Evolutionary conservation across 2,329 filamentous ascomycete genomes (phyloP).

Genomic region (Chaetomium olivaceum): DNA sequence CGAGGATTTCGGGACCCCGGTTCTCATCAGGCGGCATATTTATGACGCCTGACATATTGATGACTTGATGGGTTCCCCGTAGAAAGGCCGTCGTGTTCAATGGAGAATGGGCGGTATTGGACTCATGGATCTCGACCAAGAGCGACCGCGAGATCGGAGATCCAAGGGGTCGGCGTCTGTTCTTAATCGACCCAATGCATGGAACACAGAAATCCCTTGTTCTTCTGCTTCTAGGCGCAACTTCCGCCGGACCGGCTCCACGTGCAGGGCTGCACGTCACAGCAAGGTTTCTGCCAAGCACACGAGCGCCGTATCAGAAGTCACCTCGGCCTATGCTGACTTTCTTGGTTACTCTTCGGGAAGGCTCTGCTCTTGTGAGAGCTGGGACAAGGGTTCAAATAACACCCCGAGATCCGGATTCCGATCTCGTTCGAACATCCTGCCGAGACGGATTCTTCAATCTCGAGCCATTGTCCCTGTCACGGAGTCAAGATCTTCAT

Average conservation of each 20-base stretch:
- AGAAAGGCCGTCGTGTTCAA: neutral
- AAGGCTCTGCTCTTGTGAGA: neutral
- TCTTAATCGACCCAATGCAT: neutral
- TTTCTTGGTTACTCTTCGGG: neutral
- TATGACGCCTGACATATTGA: conserved; percentile 24
- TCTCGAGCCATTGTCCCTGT: neutral
- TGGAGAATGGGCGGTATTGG: neutral
- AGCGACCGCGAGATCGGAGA: neutral
- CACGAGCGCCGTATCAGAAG: neutral
- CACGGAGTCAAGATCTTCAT: neutral
- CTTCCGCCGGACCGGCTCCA: neutral
- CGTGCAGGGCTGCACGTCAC: neutral
- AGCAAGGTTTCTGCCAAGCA: neutral
- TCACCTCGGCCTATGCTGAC: neutral
- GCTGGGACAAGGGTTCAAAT: neutral
- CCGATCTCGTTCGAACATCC: neutral
- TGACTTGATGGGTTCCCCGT: neutral
- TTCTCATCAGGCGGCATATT: conserved; percentile 34
- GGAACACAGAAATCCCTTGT: neutral
- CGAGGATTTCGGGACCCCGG: conserved; percentile 37
- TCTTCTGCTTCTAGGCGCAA: neutral
- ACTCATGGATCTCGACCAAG: neutral
- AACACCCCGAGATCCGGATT: neutral
- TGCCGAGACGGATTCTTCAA: neutral
- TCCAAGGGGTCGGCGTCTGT: neutral